Evolutionary conservation across 169 alveolate species (phyloP), one percentile per base, ranked within the genome.

Genomic region (Perkinsus olseni): DNA sequence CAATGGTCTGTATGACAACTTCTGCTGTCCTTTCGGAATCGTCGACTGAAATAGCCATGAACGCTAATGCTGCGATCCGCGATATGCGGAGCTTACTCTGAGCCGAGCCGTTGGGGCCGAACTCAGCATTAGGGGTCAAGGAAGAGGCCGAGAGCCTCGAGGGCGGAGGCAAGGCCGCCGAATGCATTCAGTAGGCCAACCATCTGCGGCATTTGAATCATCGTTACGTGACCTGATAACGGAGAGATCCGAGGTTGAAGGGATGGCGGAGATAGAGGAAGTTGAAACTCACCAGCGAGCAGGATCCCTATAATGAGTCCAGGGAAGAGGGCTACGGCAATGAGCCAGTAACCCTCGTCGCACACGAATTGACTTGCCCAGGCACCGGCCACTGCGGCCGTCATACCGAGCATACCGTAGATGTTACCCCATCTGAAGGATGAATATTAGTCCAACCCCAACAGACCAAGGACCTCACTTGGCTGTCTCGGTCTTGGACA

Each of bases 181-280:
- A 97, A 97, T 45, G 98, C 94, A 91, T 97, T 98, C 94, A 97
- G 96, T 92, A 97, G 95, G n/a, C 98, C 99, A 82, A 97, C 99
- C 93, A 96, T 91, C 94, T 97, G 97, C 45, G 99, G 99, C 95
- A 97, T 92, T 38, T 96, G 97, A 13, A 97, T 96, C 96, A 97
- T 96, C 50, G 97, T 97, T 24, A 97, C 98, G 94, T 94, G 95
- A 40, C 95, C 94, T 62, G 82, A 62, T n/a, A 45, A 45, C 17
- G 62, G 62, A 17, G 17, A 6, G 62, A 17, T 17, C 17, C 62
- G 62, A 17, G 6, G 62, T 45, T 45, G 62, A 62, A 24, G 13
- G 34, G 28, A 21, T 21, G 31, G 13, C 13, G 36, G 36, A 62
- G 8, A 40, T 11, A 40, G 11, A 62, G 31, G 82, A 62, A 21